Evolutionary conservation across 2,329 filamentous ascomycete genomes (phyloP).

Genomic region (Botrytis pseudocinerea): DNA sequence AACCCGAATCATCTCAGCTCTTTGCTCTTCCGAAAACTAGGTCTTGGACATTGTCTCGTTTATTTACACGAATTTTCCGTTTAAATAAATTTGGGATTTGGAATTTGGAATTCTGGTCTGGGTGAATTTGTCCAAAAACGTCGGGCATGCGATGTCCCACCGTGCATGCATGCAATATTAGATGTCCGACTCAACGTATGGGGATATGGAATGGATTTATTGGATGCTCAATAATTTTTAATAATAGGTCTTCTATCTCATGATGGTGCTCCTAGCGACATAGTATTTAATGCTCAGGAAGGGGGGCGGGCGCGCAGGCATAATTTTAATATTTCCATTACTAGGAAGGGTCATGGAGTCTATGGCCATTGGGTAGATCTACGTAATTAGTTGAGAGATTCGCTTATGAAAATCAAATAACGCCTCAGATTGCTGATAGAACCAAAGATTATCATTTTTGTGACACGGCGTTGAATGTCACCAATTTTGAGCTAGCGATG

Average conservation of each 20-base stretch:
- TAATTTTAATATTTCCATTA: neutral
- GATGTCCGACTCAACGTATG: neutral
- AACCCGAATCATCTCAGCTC: neutral
- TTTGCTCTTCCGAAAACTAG: neutral
- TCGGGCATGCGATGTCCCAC: neutral
- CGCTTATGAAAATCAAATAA: neutral
- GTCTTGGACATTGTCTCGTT: neutral
- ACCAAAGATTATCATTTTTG: neutral
- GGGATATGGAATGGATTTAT: neutral
- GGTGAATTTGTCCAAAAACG: neutral
- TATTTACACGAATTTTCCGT: neutral
- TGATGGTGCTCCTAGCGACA: neutral
- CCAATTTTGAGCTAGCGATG: neutral
- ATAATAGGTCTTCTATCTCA: neutral
- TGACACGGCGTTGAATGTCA: neutral
- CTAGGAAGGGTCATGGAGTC: neutral
- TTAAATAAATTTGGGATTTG: neutral
- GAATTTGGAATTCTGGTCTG: neutral
- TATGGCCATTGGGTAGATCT: neutral
- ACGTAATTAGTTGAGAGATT: neutral
- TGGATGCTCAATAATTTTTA: neutral
- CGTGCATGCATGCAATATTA: neutral
- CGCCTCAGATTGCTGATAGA: neutral
- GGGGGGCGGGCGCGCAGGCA: neutral
- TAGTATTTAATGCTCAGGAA: neutral